A percentile compares a stretch with the other conserved stretches of the same genome.
These are phyloP conservation scores for Neonectria coccinea DNA, from an alignment of 2,329 filamentous ascomycete species.

Conservation along the genomic window DNA sequence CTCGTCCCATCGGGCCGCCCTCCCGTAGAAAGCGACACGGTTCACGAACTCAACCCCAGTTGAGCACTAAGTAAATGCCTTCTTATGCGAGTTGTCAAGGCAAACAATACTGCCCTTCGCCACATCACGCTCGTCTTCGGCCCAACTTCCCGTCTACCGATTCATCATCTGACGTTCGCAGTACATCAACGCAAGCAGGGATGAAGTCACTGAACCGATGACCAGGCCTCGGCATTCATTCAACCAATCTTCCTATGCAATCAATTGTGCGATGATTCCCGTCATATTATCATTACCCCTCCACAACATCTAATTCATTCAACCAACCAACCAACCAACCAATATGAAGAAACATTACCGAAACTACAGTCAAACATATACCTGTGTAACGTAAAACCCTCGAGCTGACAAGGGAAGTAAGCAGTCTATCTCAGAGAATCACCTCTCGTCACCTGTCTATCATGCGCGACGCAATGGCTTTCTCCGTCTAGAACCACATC, in stretches of 20 bases:
- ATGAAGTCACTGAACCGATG: neutral
- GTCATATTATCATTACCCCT: neutral
- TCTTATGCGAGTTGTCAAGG: neutral
- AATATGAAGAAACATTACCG: slow-evolving; percentile 4
- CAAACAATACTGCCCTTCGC: neutral
- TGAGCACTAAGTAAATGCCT: neutral
- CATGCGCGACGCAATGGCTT: neutral
- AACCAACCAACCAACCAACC: slow-evolving; percentile 4
- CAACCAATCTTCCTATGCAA: neutral
- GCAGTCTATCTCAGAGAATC: no score
- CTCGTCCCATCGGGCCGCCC: slow-evolving; percentile 2
- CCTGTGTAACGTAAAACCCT: neutral
- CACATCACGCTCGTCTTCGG: neutral
- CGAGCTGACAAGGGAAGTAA: neutral
- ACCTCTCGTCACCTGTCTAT: neutral
- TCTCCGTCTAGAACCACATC: neutral
- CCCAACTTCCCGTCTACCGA: slow-evolving; percentile 1
- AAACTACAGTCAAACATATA: neutral
- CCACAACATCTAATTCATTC: neutral
- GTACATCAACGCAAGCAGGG: neutral
- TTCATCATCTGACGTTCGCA: neutral
- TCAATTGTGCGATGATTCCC: neutral
- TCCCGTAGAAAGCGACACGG: neutral
- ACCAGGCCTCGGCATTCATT: neutral
- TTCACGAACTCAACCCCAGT: neutral